Base-by-base conservation (phyloP, 2,329 filamentous ascomycete species). In the Aspergillus felis region DNA sequence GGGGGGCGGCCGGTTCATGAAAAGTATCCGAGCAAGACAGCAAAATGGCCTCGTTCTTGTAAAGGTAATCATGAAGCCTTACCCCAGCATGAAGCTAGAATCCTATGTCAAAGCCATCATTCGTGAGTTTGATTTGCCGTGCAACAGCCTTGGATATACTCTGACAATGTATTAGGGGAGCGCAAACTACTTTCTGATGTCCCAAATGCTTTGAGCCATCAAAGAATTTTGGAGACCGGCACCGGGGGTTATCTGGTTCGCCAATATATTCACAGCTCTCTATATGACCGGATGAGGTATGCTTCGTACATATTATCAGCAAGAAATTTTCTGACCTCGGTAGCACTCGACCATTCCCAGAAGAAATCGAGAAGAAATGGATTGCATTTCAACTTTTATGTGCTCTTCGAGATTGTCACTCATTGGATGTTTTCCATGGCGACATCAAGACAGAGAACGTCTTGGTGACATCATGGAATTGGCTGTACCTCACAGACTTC, bases 361-460 rank as follows among this genome's bases (percentile, higher is more conserved):
- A 99, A 75, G 91, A 96, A 64, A 94, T 99, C 63, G 94, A 99
- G 75, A 97, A 97, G 82, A 97, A 96, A 78, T 99, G 94, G 94
- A 84, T 99, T 52, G 90, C 93, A 0, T 99, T 96, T 68, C 94
- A 99, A 77, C 83, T 99, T 2, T 83, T 99, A 10, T 97, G 92
- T 73, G 92, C 91, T 2, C 80, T 99, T 57, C 87, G 92, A 56
- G 95, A 99, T 74, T 97, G 91, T 67, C 94, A 99, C 73, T 82
- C 89, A 28, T 84, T 89, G 50, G 90, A 95, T 67, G 82, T 99
- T 53, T 97, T 92, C 72, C 94, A 99, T 71, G 95, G 94, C 57
- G 95, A 99, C 70, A 97, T 99, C 79, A 99, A 99, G 80, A 94
- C 93, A 1, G 93, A 99, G 75, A 99, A 99, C 68, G 86, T 96